Conservation (phyloP, 192 early-diverging fungal species). For the Diversispora epigaea region DNA sequence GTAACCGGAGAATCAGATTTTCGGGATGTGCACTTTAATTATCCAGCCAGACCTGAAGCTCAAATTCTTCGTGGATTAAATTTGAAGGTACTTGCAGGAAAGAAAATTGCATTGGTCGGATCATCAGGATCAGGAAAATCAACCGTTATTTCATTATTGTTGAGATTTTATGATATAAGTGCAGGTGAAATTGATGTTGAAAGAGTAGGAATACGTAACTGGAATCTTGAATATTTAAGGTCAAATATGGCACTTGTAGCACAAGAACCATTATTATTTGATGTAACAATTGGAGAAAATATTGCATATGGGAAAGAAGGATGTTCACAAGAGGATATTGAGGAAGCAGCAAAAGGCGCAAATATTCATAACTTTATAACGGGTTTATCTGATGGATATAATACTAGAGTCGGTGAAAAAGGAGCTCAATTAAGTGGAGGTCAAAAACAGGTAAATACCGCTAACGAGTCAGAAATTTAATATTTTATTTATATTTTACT, state of each 20-base stretch:
- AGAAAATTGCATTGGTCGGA: slow-evolving; percentile 85
- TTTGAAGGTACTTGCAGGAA: slow-evolving; percentile 51
- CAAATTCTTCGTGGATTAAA: slow-evolving; percentile 61
- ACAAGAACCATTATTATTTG: slow-evolving; percentile 90
- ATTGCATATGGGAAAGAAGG: slow-evolving; percentile 68
- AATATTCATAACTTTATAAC: slow-evolving; percentile 66
- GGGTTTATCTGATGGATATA: slow-evolving; percentile 58
- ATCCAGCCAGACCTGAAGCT: slow-evolving; percentile 64
- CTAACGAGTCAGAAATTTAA: too few relatives aligned
- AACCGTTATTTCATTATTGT: slow-evolving; percentile 58
- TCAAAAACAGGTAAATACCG: slow-evolving; percentile 56
- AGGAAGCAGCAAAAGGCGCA: slow-evolving; percentile 51
- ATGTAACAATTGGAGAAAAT: slow-evolving; percentile 80
- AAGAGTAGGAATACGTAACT: slow-evolving; percentile 54
- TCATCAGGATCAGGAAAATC: slow-evolving; percentile 84
- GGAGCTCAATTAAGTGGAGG: slow-evolving; percentile 60
- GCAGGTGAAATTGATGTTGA: slow-evolving; percentile 67
- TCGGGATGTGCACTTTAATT: slow-evolving; percentile 60
- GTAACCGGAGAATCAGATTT: slow-evolving; percentile 54
- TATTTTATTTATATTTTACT: not conserved
- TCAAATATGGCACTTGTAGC: slow-evolving; percentile 75
- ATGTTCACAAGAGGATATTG: slow-evolving; percentile 50
- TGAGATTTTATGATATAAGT: slow-evolving; percentile 79
- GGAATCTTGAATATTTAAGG: slow-evolving; percentile 65
- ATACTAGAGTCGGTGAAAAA: slow-evolving; percentile 63